Base-by-base conservation (phyloP, 2,329 filamentous ascomycete genomes). In the Cercospora beticola region DNA sequence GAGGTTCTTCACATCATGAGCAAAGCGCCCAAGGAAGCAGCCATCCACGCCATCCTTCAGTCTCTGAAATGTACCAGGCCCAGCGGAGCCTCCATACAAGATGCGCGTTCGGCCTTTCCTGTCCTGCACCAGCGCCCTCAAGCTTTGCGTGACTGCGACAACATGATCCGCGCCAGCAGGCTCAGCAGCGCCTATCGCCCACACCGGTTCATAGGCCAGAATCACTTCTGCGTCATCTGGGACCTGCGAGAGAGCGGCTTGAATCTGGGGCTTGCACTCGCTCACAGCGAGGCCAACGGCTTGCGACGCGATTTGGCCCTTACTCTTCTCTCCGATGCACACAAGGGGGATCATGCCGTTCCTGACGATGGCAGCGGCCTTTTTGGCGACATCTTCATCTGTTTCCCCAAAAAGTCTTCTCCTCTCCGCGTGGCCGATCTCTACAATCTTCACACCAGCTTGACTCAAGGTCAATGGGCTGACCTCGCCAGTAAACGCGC, bases 201-300 rank as follows among this genome's bases (percentile, higher is more conserved):
- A 96, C 1, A 95, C 92, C 7, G 92, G 92, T 82, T 96, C 92
- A 76, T 96, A 96, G 0, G 92, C 92, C 67, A 96, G 85, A 6
- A 94, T 86, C 5, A 95, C 85, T 59, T 93, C 89, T 0, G 88
- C 86, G 16, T 87, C 83, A 10, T 83, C 82, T 0, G 88, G 85
- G 7, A 94, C 82, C 0, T 83, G 86, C 0, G 81, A 81, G 62
- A 95, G 77, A 2, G 92, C 88, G 1, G 87, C 82, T 46, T 84
- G 83, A 66, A 96, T 83, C 79, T 94, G 91, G 4, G 82, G 80
- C 40, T 81, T 83, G 74, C 91, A 92, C 78, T 94, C 90, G 14
- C 83, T 79, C 2, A 92, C 85, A 0, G 92, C 91, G 1, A 83
- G 77, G 0, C 84, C 84, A 0, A 90, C 84, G 0, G 84, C 83